Conservation (phyloP, 108 stramenopile genomes). For the Fragilariopsis cylindrus region DNA sequence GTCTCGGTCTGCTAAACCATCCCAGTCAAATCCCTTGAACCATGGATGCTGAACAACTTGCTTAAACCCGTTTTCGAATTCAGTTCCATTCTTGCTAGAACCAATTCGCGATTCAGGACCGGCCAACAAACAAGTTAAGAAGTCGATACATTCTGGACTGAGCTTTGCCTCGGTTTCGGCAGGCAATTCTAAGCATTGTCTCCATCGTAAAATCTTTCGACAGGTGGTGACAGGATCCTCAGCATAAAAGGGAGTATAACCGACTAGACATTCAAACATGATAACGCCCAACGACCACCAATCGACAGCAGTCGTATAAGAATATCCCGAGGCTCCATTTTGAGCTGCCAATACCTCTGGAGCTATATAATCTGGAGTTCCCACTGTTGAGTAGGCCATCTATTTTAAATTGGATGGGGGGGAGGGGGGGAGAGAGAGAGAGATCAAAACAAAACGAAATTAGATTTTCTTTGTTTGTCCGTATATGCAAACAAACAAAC, state of each 20-base stretch:
- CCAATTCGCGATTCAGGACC: constrained; percentile 88
- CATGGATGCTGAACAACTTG: constrained; percentile 89
- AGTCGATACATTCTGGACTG: constrained; percentile 85
- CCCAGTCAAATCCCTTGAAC: constrained; percentile 89
- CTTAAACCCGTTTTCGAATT: constrained; percentile 86
- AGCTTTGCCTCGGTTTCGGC: constrained; percentile 76
- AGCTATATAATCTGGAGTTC: constrained; percentile 99
- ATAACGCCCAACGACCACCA: constrained; percentile 99
- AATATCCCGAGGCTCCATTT: constrained; percentile 89
- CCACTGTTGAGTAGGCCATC: constrained; percentile 98
- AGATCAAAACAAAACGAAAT: not conserved
- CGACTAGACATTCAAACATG: constrained; percentile 99
- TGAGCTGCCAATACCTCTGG: constrained; percentile 97
- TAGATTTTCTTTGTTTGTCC: no score
- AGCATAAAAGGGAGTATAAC: constrained; percentile 99
- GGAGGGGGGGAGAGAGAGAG: not conserved
- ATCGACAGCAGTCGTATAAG: constrained; percentile 97
- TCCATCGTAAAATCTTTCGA: constrained; percentile 93
- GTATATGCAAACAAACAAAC: no score
- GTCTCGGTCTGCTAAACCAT: constrained; percentile 61
- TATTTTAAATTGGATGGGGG: constrained; percentile 3
- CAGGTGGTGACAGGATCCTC: constrained; percentile 98
- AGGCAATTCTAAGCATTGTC: constrained; percentile 86
- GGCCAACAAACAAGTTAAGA: constrained; percentile 85
- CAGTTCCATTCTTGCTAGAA: constrained; percentile 65